Percentiles rank a stretch among this genome's conserved stretches.
Evolutionary conservation across 1,284 basidiomycete species (phyloP).

Genomic region (Boletellus deceptivus): DNA sequence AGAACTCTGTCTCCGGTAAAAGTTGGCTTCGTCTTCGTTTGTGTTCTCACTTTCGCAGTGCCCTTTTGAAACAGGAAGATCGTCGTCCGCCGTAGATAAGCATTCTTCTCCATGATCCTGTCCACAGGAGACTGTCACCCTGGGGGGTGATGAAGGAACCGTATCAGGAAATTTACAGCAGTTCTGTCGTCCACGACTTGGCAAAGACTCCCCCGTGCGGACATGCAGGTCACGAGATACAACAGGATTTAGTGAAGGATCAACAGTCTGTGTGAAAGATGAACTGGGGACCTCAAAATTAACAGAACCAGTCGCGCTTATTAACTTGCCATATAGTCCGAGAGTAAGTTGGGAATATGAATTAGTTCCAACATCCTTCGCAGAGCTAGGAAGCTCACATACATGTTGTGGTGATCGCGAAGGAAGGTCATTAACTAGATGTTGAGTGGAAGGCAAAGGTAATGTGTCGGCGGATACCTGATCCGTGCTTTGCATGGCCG

Average conservation of each 20-base stretch:
- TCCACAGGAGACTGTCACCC: neutral
- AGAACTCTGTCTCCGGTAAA: conserved; percentile 25
- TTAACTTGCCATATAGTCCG: conserved; percentile 4
- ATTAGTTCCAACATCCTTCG: conserved; percentile 4
- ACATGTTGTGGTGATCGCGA: conserved; percentile 35
- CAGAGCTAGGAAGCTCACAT: conserved; percentile 5
- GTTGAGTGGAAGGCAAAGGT: conserved; percentile 12
- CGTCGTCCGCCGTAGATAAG: conserved; percentile 1
- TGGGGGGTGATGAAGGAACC: neutral
- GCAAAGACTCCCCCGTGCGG: neutral
- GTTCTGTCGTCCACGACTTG: conserved; percentile 8
- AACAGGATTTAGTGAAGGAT: conserved; percentile 1
- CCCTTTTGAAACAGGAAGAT: neutral
- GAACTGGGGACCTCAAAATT: neutral
- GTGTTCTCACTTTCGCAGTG: conserved; percentile 6
- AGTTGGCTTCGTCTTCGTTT: conserved; percentile 3
- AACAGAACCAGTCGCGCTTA: neutral
- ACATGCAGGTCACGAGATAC: neutral
- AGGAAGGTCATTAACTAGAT: conserved; percentile 39
- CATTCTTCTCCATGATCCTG: neutral
- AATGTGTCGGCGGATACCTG: conserved; percentile 7
- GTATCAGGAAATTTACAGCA: neutral
- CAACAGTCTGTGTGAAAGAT: conserved; percentile 4
- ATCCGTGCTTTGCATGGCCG: conserved; percentile 5
- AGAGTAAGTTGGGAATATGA: neutral